A percentile compares a stretch with the other conserved stretches of the same genome.
Conservation (phyloP, 2,329 filamentous ascomycete genomes). For the Colletotrichum magnum region DNA sequence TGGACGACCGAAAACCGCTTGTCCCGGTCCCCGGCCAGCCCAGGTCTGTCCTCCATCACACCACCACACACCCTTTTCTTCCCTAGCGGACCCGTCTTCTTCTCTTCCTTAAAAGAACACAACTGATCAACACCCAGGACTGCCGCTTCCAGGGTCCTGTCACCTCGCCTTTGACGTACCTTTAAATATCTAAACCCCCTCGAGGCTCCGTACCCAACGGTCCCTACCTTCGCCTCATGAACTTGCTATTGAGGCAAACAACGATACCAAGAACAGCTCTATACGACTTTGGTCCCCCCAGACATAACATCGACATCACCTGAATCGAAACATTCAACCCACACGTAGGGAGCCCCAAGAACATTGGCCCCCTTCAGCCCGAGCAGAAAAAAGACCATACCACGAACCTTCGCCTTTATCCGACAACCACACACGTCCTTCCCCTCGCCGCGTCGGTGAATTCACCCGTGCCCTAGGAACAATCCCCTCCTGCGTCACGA, state of each 20-base stretch:
- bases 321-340: conserved; percentile 20
- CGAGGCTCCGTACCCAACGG: conserved; percentile 29
- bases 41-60: conserved; percentile 37
- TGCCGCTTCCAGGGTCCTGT: conserved; percentile 35
- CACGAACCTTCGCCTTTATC: conserved; percentile 9
- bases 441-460: conserved; percentile 20
- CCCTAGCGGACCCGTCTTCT: conserved; percentile 39
- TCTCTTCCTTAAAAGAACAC: conserved; percentile 31
- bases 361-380: conserved; percentile 1
- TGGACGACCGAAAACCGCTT: conserved; percentile 25
- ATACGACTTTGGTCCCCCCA: conserved; percentile 46
- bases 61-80: conserved; percentile 30
- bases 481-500: conserved; percentile 3
- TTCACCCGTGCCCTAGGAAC: conserved; percentile 7
- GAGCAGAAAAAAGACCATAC: conserved; percentile 8
- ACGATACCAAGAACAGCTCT: conserved; percentile 4
- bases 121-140: conserved; percentile 28
- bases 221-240: conserved; percentile 49
- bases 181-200: conserved; percentile 31
- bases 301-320: conserved; percentile 24
- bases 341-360: conserved; percentile 2
- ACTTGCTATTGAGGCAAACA: conserved; percentile 57
- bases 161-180: conserved; percentile 34
- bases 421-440: conserved; percentile 4
- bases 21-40: conserved; percentile 13